Conservation (phyloP, 306 rosid genomes). For the Senna siamea region DNA sequence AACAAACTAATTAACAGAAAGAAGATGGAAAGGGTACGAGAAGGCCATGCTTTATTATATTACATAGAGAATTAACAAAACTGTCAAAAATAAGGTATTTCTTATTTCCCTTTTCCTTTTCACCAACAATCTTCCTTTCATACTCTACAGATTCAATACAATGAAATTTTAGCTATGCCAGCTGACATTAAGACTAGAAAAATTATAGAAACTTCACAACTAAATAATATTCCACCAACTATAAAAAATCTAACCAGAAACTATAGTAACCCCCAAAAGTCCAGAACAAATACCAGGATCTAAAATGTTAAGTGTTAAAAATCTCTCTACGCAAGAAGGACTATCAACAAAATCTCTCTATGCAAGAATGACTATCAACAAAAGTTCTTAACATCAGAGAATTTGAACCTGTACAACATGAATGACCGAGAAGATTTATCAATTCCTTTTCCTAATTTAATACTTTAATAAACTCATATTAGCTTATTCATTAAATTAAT, state of each 20-base stretch:
- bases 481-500: too few relatives aligned
- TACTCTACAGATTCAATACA: background rate
- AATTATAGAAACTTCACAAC: background rate
- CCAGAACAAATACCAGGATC: conserved; percentile 1
- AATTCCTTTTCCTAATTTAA: too few relatives aligned
- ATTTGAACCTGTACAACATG: too few relatives aligned
- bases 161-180: background rate
- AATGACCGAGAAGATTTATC: too few relatives aligned
- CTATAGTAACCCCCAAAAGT: background rate
- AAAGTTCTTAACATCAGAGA: too few relatives aligned
- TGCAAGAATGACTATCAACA: too few relatives aligned
- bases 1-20: conserved; percentile 2
- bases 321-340: too few relatives aligned
- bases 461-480: too few relatives aligned
- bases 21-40: background rate
- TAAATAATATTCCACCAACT: background rate
- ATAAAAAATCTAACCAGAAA: background rate
- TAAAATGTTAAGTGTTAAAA: too few relatives aligned
- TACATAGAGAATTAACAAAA: background rate
- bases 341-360: too few relatives aligned
- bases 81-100: background rate
- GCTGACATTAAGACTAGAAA: background rate
- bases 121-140: background rate
- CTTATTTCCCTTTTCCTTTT: background rate
- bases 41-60: background rate